Conservation (phyloP, 2,329 filamentous ascomycete species). For the Penicillium sp. region DNA sequence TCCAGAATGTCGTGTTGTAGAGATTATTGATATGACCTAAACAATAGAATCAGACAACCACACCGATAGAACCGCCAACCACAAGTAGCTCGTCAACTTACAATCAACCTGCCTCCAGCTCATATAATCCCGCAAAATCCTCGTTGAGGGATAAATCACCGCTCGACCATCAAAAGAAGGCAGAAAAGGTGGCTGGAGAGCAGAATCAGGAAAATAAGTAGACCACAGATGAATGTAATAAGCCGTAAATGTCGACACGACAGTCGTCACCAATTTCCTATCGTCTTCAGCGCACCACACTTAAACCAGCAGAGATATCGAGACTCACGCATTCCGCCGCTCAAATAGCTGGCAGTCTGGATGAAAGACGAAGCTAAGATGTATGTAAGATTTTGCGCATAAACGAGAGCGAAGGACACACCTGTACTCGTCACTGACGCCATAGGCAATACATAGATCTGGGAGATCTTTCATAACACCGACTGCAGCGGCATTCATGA, state of each 20-base stretch:
- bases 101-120: constrained; percentile 97
- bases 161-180: constrained; percentile 91
- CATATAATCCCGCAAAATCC: constrained; percentile 87
- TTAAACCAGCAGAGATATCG: too few species aligned
- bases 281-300: too few species aligned
- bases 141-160: constrained; percentile 76
- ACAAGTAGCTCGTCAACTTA: constrained; percentile 48
- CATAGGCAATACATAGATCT: constrained; percentile 83
- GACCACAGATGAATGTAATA: constrained; percentile 83
- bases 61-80: too few species aligned
- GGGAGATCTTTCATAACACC: constrained; percentile 76
- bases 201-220: constrained; percentile 63
- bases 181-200: constrained; percentile 61
- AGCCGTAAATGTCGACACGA: constrained; percentile 88
- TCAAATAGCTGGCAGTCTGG: constrained; percentile 79
- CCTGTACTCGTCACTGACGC: constrained; percentile 88
- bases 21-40: constrained; percentile 94
- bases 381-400: background rate
- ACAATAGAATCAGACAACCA: background rate
- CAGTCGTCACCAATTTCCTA: constrained; percentile 83
- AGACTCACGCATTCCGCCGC: constrained; percentile 65
- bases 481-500: constrained; percentile 92
- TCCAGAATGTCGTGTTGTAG: constrained; percentile 97
- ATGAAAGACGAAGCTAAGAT: constrained; percentile 74
- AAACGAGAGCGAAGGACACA: constrained; percentile 3